Evolutionary conservation across 768 basidiomycete genomes (phyloP).

Genomic region (Mycena floridula): DNA sequence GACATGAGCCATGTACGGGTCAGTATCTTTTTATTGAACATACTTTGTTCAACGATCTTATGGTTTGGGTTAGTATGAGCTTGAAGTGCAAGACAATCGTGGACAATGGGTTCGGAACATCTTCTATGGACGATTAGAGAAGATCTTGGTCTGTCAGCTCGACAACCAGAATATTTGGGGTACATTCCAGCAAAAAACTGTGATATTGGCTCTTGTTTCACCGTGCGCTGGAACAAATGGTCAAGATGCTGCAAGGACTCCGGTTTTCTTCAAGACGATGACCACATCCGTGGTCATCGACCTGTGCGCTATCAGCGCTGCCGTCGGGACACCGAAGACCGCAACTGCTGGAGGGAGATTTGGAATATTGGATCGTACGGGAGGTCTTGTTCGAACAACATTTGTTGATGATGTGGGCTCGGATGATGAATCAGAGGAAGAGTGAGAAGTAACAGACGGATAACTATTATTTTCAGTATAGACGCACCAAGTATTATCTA

Average conservation of each 20-base stretch:
- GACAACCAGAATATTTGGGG: constrained; percentile 1
- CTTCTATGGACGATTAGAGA: constrained; percentile 12
- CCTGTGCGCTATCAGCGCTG: constrained; percentile 7
- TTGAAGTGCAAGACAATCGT: constrained; percentile 2
- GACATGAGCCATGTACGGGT: constrained; percentile 14
- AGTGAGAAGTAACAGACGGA: too few species aligned
- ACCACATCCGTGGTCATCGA: constrained; percentile 8
- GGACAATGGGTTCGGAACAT: constrained; percentile 1
- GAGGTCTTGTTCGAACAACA: constrained; percentile 3
- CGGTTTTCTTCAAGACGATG: constrained; percentile 2
- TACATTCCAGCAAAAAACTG: constrained; percentile 2
- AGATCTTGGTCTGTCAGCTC: constrained; percentile 10
- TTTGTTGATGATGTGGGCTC: constrained; percentile 6
- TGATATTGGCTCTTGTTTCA: constrained; percentile 10
- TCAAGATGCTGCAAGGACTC: constrained; percentile 5
- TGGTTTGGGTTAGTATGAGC: constrained; percentile 4
- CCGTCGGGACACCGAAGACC: constrained; percentile 11
- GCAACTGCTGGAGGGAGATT: constrained; percentile 11
- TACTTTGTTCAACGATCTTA: background rate
- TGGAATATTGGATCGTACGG: constrained; percentile 12
- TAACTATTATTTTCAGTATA: too few species aligned
- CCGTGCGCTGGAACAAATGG: constrained; percentile 10
- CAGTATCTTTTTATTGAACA: constrained; percentile 1
- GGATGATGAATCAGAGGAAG: background rate
- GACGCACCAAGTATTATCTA: too few species aligned